Percentiles rank a stretch among this genome's conserved stretches.
phyloP scores from a whole-genome alignment of 306 rosid species.

The Quercus mongolica region DNA sequence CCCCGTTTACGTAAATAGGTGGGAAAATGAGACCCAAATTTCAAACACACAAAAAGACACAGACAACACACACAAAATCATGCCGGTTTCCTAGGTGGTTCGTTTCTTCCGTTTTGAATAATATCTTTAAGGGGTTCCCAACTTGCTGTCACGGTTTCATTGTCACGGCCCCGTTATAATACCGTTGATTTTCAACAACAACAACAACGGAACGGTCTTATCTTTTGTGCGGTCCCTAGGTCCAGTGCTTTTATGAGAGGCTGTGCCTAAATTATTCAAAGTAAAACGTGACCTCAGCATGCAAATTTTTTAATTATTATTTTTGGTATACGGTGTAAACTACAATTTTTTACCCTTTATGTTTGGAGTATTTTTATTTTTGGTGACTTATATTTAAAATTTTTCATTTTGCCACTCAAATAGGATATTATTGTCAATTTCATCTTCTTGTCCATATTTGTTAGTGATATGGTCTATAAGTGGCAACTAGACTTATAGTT shows the following conservation, averaged over 20 bases:
- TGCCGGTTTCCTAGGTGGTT: constrained; percentile 31
- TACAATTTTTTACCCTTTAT: too few relatives aligned
- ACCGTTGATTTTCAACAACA: background rate
- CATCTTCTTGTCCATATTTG: too few relatives aligned
- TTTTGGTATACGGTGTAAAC: too few relatives aligned
- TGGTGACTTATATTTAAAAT: too few relatives aligned
- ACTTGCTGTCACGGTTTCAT: background rate
- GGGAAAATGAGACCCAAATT: background rate
- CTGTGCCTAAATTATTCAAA: background rate
- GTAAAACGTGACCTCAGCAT: background rate
- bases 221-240: too few relatives aligned
- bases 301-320: background rate
- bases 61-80: background rate
- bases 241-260: too few relatives aligned
- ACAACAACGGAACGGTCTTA: background rate
- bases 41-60: background rate
- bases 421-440: too few relatives aligned
- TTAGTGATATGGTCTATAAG: too few relatives aligned
- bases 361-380: too few relatives aligned
- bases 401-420: too few relatives aligned
- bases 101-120: constrained; percentile 27
- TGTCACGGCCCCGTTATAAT: background rate
- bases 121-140: constrained; percentile 21
- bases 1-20: constrained; percentile 25
- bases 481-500: too few relatives aligned